phyloP scores from a whole-genome alignment of 345 rosid species.

The Boechera divaricarpa region DNA sequence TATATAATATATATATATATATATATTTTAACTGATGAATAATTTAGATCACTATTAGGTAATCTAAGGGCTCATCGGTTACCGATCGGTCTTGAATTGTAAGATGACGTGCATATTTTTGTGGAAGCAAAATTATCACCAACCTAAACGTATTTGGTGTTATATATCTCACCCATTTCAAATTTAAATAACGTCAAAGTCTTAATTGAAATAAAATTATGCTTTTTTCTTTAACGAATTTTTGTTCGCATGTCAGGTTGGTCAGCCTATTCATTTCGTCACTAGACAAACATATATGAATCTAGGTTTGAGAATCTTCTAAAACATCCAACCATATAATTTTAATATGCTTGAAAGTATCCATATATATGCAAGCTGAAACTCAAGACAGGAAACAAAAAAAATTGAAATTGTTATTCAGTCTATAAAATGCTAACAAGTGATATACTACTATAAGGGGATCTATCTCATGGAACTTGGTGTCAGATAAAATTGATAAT shows the following conservation, averaged over 20 bases:
- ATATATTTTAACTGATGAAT: neutral
- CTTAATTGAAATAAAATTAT: neutral
- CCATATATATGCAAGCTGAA: neutral
- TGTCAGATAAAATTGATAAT: slow-evolving; percentile 40
- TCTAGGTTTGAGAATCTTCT: slow-evolving; percentile 4
- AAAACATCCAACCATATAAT: neutral
- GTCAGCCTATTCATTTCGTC: neutral
- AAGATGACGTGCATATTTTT: neutral
- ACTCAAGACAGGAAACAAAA: neutral
- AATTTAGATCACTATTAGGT: neutral
- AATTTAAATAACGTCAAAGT: neutral
- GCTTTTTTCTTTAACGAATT: neutral
- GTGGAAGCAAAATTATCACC: neutral
- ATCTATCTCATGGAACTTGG: slow-evolving; percentile 39
- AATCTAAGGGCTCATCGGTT: neutral
- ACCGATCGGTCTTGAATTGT: neutral
- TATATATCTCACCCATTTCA: neutral
- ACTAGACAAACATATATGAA: neutral
- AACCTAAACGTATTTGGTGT: neutral
- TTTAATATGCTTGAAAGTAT: neutral
- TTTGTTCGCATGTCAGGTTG: neutral
- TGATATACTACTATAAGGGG: slow-evolving; percentile 33
- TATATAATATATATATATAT: too few species aligned
- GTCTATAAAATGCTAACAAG: slow-evolving; percentile 1
- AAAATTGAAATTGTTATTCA: neutral